phyloP scores from a whole-genome alignment of 805 yeast genomes.

The Teunomyces gatunensis region DNA sequence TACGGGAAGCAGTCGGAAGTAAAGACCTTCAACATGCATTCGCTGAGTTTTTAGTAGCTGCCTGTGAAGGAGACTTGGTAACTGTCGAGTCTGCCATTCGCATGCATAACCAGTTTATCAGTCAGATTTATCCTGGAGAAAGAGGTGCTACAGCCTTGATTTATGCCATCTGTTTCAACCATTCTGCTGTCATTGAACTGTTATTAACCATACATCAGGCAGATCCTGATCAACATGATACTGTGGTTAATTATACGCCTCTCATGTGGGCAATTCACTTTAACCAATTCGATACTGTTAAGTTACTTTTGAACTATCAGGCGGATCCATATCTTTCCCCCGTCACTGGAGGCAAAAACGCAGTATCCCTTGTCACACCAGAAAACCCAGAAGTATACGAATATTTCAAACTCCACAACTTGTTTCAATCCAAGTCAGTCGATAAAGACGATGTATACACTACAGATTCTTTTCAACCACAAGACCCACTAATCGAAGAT shows the following conservation, averaged over 20 bases:
- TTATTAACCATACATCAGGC: constrained; percentile 41
- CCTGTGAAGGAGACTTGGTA: constrained; percentile 38
- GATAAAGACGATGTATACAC: constrained; percentile 10
- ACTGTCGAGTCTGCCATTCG: constrained; percentile 27
- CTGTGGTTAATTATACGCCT: constrained; percentile 55
- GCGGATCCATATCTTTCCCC: constrained; percentile 56
- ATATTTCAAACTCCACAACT: constrained; percentile 53
- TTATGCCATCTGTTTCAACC: constrained; percentile 55
- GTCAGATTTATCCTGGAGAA: constrained; percentile 18
- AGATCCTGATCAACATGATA: constrained; percentile 52
- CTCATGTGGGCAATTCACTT: constrained; percentile 84
- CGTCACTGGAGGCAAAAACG: constrained; percentile 41
- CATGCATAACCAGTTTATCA: constrained; percentile 19
- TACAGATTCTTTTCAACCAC: constrained; percentile 6
- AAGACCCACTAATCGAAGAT: constrained; percentile 17
- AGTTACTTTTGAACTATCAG: constrained; percentile 55
- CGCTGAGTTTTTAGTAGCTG: constrained; percentile 28
- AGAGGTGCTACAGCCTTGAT: constrained; percentile 37
- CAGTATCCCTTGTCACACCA: constrained; percentile 56
- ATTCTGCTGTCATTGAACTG: constrained; percentile 45
- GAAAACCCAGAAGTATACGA: constrained; percentile 52
- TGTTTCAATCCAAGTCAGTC: constrained; percentile 15
- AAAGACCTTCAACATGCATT: constrained; percentile 6
- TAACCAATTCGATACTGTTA: constrained; percentile 53
- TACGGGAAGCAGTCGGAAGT: background rate